Conservation (phyloP, 2,329 filamentous ascomycete genomes). For the Grosmannia clavigera region DNA sequence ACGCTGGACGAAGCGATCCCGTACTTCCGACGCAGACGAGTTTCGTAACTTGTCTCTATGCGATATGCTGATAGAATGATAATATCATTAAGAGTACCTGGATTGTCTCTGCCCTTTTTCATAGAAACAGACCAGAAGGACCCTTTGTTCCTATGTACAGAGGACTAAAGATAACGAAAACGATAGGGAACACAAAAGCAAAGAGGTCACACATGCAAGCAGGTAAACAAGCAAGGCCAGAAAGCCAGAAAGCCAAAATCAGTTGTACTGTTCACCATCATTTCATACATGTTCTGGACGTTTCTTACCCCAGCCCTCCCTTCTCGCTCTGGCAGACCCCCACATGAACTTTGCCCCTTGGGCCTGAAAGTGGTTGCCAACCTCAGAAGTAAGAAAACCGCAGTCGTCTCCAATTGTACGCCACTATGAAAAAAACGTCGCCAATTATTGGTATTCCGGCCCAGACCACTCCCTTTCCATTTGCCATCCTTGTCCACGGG, state of each 20-base stretch:
- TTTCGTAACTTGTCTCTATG: too few species aligned
- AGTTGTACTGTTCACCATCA: not conserved
- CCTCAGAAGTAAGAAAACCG: not conserved
- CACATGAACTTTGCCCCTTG: not conserved
- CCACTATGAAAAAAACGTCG: not conserved
- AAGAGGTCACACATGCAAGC: not conserved
- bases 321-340: not conserved
- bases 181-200: not conserved
- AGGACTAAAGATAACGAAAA: not conserved
- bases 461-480: not conserved
- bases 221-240: not conserved
- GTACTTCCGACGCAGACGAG: too few species aligned
- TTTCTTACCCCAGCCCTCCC: not conserved
- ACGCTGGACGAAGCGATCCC: too few species aligned
- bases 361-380: not conserved
- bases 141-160: not conserved
- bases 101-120: not conserved
- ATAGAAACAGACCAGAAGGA: not conserved
- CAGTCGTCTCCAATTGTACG: not conserved
- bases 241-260: constrained; percentile 1
- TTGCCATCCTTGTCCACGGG: not conserved
- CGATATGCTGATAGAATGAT: not conserved
- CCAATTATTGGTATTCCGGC: constrained; percentile 4
- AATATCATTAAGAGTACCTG: not conserved
- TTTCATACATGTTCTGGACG: not conserved